Evolutionary conservation across 2,329 filamentous ascomycete genomes (phyloP), one percentile per base, ranked within the genome.

Genomic region (Mycocentrospora acerina): DNA sequence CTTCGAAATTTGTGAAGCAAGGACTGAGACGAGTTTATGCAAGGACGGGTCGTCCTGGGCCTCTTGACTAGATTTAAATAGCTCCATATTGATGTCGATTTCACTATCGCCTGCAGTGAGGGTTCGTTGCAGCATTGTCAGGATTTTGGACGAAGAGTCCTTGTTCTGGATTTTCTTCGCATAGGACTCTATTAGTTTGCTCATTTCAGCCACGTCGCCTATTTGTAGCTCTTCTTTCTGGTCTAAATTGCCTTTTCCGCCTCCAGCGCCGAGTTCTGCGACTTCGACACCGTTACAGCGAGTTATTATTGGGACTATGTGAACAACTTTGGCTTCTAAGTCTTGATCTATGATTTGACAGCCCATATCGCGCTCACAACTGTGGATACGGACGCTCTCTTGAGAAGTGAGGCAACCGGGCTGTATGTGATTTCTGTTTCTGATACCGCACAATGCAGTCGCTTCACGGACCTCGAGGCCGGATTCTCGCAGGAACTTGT

Each of bases 241-340:
- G 50, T 83, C 78, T 5, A 94, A 67, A 62, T 94, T 88, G 3
- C 84, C 85, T 10, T 82, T 81, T 1, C 90, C 90, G 5, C 89
- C 90, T 5, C 89, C 90, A 18, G 87, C 78, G 2, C 89, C 90
- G 6, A 83, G 58, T 61, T 96, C 91, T 2, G 74, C 75, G 22
- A 95, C 70, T 15, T 88, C 80, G 11, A 68, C 66, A 7, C 85
- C 86, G 35, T 78, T 67, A 4, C 79, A 68, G 18, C 83, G 81
- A 4, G 82, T 81, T 12, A 95, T 77, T 28, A 96, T 83, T 0
- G 90, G 90, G 6, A 80, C 81, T 36, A 96, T 91, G 58, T 79
- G 83, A 6, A 96, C 84, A 0, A 86, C 77, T 0, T 77, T 73
- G 8, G 43, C 38, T 14, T 61, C 1, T 68, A 61, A 6, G 60